phyloP scores from a whole-genome alignment of 225 moss, liverwort and hornwort genomes.

The Lunularia cruciata region DNA sequence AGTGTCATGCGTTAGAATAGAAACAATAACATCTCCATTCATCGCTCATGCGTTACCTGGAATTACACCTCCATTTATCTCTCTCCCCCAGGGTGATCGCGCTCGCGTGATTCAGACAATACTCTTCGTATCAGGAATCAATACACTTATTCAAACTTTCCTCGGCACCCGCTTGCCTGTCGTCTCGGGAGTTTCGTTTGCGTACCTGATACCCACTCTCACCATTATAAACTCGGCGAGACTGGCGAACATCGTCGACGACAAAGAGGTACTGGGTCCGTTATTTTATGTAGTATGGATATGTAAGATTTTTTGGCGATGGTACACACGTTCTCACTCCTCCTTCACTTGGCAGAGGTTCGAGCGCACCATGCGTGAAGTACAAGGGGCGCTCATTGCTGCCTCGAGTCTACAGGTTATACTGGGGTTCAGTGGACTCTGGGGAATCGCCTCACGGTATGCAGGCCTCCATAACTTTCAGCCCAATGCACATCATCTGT shows the following conservation, averaged over 20 bases:
- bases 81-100: constrained; percentile 50
- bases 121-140: constrained; percentile 72
- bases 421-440: constrained; percentile 80
- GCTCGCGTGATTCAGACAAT: constrained; percentile 74
- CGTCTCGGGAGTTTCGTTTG: constrained; percentile 80
- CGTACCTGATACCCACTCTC: constrained; percentile 62
- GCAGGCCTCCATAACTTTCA: not conserved
- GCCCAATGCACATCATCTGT: not conserved
- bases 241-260: constrained; percentile 51
- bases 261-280: constrained; percentile 46
- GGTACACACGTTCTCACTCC: not conserved
- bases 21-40: too few relatives aligned
- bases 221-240: constrained; percentile 58
- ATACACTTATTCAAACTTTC: constrained; percentile 70
- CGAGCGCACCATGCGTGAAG: constrained; percentile 58
- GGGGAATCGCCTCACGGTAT: constrained; percentile 71
- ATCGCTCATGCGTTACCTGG: too few relatives aligned
- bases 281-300: not conserved
- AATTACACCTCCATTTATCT: not conserved
- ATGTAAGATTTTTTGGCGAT: not conserved
- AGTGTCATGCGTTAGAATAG: too few relatives aligned
- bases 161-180: constrained; percentile 80
- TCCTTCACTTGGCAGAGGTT: constrained; percentile 54
- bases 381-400: constrained; percentile 83
- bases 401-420: constrained; percentile 73